phyloP scores from a whole-genome alignment of 108 stramenopile species.

The Phaeodactylum tricornutum region DNA sequence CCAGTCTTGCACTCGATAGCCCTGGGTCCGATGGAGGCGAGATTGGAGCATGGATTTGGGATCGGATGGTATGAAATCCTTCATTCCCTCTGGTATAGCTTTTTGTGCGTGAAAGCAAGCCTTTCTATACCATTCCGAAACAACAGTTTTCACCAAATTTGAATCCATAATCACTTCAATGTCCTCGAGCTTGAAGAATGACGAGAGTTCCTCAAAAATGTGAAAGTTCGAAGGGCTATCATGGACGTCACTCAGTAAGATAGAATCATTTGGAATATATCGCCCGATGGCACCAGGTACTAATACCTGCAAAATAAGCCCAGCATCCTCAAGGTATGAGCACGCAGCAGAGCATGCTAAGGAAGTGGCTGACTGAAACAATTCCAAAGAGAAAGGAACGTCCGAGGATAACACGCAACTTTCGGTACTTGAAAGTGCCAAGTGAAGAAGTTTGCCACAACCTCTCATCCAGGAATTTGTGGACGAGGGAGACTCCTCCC shows the following conservation, averaged over 20 bases:
- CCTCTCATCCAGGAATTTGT: not conserved
- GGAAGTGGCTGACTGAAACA: conserved; percentile 33
- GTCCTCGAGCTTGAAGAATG: conserved; percentile 33
- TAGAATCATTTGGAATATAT: too few species aligned
- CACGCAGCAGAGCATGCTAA: conserved; percentile 42
- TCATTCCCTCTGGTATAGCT: conserved; percentile 3
- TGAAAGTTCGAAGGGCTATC: conserved; percentile 1
- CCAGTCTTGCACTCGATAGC: conserved; percentile 54
- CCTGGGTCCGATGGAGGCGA: conserved; percentile 30
- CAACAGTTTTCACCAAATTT: conserved; percentile 27
- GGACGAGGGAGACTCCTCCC: not conserved
- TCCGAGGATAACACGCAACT: not conserved
- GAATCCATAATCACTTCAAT: conserved; percentile 37
- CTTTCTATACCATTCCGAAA: conserved; percentile 33
- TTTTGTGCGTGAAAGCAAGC: conserved; percentile 18
- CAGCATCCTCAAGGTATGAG: conserved; percentile 41
- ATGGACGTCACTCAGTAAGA: not conserved
- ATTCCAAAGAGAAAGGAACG: not conserved
- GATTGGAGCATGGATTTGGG: conserved; percentile 8
- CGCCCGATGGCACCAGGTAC: conserved; percentile 29
- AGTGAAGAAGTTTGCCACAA: conserved; percentile 1
- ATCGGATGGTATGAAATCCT: conserved; percentile 5
- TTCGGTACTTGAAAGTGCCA: not conserved
- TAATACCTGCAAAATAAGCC: conserved; percentile 53
- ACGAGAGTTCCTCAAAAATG: conserved; percentile 20